Evolutionary conservation across 768 basidiomycete genomes (phyloP), one percentile per base, ranked within the genome.

Genomic region (Rhodotorula sphaerocarpa): DNA sequence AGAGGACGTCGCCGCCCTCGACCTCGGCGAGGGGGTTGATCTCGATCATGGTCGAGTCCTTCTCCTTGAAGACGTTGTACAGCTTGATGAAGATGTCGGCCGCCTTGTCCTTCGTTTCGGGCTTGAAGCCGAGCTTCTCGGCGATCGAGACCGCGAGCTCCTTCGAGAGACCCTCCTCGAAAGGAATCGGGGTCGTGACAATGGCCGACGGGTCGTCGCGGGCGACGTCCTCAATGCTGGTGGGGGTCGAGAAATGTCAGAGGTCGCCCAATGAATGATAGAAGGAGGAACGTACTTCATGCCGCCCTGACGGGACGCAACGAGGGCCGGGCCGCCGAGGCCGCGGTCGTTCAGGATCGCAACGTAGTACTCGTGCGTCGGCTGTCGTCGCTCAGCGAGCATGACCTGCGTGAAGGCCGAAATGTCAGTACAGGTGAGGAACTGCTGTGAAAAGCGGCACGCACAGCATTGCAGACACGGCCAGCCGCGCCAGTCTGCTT

Each of bases 31-130:
- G 80, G 25, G 95, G 95, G 78, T 99, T 99, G 76, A 99, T 99
- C 79, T 99, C 95, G 71, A 99, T 95, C 77, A 97, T 95, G 20
- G 93, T 97, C 2, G 95, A 91, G 74, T 99, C 95, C 79, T 92
- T 97, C 61, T 96, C 92, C 78, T 90, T 95, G 82, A 95, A 97
- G 74, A 99, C 86, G 73, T 82, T 86, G 80, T 95, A 96, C 59
- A 99, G 82, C 72, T 92, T 87, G 72, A 87, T 82, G 76, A 99
- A 97, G 69, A 89, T 88, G 69, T 88, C 84, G 0, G 92, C 93
- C 16, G 95, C 95, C 74, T 95, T 84, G 56, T 82, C 80, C 73
- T 87, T 84, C 31, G 77, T 74, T 31, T 83, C 81, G 63, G 80
- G 80, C 75, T 84, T 83, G 79, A 97, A 90, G 3, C 93, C 95